Percentiles rank a stretch among this genome's conserved stretches.
Conservation (phyloP, 2,329 filamentous ascomycete genomes). For the Cytospora leucostoma region DNA sequence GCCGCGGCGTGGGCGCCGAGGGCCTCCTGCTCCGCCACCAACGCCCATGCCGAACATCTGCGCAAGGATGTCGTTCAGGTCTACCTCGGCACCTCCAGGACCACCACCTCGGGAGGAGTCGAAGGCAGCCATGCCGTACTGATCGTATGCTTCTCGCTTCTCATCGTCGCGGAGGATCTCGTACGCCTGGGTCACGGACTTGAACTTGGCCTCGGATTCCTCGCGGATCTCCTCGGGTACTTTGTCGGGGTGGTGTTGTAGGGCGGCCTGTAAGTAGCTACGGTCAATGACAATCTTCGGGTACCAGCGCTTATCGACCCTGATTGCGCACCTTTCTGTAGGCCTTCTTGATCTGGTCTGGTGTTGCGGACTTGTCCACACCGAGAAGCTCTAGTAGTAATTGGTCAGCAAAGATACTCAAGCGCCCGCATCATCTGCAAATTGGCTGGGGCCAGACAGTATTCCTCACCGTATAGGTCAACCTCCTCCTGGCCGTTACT, state of each 20-base stretch:
- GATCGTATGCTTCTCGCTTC: slow-evolving; percentile 88
- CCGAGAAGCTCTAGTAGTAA: slow-evolving; percentile 69
- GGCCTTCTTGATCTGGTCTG: slow-evolving; percentile 88
- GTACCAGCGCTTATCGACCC: background rate
- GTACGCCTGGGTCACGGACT: slow-evolving; percentile 89
- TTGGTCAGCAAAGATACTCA: slow-evolving; percentile 14
- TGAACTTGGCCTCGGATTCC: slow-evolving; percentile 89
- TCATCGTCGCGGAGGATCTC: slow-evolving; percentile 97
- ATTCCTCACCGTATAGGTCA: slow-evolving; percentile 56
- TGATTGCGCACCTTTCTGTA: slow-evolving; percentile 77
- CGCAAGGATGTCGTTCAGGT: slow-evolving; percentile 88
- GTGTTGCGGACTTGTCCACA: slow-evolving; percentile 69
- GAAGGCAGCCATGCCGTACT: slow-evolving; percentile 94
- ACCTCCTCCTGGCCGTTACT: slow-evolving; percentile 46
- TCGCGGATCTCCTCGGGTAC: slow-evolving; percentile 82
- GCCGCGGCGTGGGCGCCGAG: slow-evolving; percentile 68
- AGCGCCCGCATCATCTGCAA: background rate
- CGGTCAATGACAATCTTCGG: slow-evolving; percentile 27
- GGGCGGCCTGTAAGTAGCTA: slow-evolving; percentile 63
- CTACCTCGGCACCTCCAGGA: slow-evolving; percentile 68
- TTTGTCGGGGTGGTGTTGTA: slow-evolving; percentile 93
- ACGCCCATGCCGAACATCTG: slow-evolving; percentile 88
- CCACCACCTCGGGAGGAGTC: slow-evolving; percentile 68
- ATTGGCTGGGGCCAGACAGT: background rate
- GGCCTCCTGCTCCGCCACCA: slow-evolving; percentile 57